Evolutionary conservation across 2,329 filamentous ascomycete genomes (phyloP).

Genomic region (Blastomyces percursus): DNA sequence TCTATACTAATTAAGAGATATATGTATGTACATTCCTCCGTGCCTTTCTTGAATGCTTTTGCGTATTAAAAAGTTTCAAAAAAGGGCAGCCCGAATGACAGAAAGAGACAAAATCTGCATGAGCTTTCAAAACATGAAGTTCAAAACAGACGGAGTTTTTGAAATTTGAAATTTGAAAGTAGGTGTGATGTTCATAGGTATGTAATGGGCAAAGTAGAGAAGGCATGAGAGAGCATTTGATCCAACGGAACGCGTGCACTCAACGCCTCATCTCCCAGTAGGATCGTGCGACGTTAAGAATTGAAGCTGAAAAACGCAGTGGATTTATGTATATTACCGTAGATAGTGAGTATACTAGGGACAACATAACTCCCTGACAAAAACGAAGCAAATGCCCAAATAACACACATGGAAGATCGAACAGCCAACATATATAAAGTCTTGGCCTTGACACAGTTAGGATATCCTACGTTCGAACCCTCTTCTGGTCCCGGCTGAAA

Average conservation of each 20-base stretch:
- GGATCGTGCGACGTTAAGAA: neutral
- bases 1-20: neutral
- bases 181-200: neutral
- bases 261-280: neutral
- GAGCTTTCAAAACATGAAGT: neutral
- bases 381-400: neutral
- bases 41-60: neutral
- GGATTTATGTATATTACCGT: neutral
- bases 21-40: neutral
- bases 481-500: neutral
- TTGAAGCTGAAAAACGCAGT: neutral
- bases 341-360: neutral
- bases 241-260: neutral
- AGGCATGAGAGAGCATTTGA: neutral
- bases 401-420: neutral
- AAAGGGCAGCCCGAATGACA: neutral
- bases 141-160: neutral
- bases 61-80: neutral
- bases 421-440: neutral
- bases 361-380: neutral
- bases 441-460: too few species aligned
- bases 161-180: neutral
- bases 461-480: neutral
- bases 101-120: neutral
- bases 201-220: neutral